phyloP scores from a whole-genome alignment of 2,329 filamentous ascomycete species.

The Fusarium sterilihyphosum region DNA sequence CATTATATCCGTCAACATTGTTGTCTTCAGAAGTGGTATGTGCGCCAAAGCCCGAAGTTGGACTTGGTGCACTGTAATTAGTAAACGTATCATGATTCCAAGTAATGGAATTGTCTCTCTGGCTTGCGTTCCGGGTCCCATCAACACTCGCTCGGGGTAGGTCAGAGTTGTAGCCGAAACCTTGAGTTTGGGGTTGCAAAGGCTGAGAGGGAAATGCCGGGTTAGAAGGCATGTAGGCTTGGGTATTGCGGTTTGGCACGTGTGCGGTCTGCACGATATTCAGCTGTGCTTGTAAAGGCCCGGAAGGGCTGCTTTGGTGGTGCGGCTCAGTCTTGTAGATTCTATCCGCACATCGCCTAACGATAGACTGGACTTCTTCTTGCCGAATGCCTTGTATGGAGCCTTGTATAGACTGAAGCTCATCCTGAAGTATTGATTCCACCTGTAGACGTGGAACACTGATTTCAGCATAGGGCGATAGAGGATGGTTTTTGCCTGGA shows the following conservation, averaged over 20 bases:
- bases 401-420: not conserved
- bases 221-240: not conserved
- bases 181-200: not conserved
- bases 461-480: not conserved
- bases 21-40: not conserved
- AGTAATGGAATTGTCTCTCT: too few relatives aligned
- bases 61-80: not conserved
- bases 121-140: not conserved
- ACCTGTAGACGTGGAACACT: not conserved
- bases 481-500: not conserved
- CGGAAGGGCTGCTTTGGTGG: too few relatives aligned
- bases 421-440: not conserved
- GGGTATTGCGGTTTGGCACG: fast-evolving
- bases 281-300: not conserved
- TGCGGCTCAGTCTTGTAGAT: not conserved
- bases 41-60: not conserved
- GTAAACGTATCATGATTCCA: not conserved
- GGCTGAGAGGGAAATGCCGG: not conserved
- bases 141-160: too few relatives aligned
- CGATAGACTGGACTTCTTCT: too few relatives aligned
- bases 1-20: not conserved
- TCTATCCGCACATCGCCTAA: not conserved
- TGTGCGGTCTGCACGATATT: not conserved
- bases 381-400: too few relatives aligned
- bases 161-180: too few relatives aligned